These are phyloP conservation scores for Mucor sp. DNA, from an alignment of 371 early-diverging fungal genomes.

Conservation along the genomic window DNA sequence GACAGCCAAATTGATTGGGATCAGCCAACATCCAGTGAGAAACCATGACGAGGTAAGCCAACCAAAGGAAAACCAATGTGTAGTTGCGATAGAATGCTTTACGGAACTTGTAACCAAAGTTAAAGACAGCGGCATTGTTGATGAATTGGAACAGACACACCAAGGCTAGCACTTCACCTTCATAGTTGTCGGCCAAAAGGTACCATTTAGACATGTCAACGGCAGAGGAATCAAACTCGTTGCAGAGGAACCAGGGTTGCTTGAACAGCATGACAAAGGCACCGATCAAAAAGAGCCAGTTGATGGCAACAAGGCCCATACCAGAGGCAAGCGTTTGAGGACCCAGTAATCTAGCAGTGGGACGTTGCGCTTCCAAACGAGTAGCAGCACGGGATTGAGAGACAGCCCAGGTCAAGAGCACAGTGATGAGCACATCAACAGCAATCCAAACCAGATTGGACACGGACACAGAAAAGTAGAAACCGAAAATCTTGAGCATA, in stretches of 20 bases:
- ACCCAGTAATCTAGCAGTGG: conserved; percentile 73
- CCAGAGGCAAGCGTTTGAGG: conserved; percentile 70
- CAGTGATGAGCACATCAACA: conserved; percentile 69
- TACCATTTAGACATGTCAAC: conserved; percentile 75
- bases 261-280: conserved; percentile 58
- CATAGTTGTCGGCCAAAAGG: conserved; percentile 79
- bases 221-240: conserved; percentile 65
- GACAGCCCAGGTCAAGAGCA: conserved; percentile 67
- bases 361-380: conserved; percentile 58
- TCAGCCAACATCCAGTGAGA: conserved; percentile 63
- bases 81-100: conserved; percentile 62
- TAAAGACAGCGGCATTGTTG: conserved; percentile 65
- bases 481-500: conserved; percentile 63
- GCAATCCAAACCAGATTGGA: conserved; percentile 71
- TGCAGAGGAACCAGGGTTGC: conserved; percentile 70
- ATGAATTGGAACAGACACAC: conserved; percentile 66
- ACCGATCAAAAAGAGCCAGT: conserved; percentile 57
- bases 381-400: conserved; percentile 63
- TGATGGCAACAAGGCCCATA: conserved; percentile 66
- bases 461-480: conserved; percentile 60
- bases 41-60: conserved; percentile 52
- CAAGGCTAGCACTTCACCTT: conserved; percentile 57
- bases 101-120: conserved; percentile 71
- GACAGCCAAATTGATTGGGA: conserved; percentile 72
- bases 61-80: conserved; percentile 55